A percentile compares a stretch with the other conserved stretches of the same genome.
Conservation (phyloP, 495 filamentous ascomycete genomes). For the Massariosphaeria phaeospora region DNA sequence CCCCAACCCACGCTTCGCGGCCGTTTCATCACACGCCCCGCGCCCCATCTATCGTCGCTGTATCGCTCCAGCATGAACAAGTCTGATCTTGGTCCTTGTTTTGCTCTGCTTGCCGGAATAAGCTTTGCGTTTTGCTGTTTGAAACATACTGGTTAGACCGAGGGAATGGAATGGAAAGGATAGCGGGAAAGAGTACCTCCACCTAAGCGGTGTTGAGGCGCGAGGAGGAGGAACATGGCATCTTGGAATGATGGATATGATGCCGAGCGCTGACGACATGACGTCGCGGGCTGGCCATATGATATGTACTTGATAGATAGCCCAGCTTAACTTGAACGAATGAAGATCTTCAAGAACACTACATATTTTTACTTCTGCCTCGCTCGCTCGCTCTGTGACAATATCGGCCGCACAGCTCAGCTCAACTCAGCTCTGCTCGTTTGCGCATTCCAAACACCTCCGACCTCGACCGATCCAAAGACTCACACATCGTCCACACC, state of each 20-base stretch:
- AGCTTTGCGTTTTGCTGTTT: slow-evolving; percentile 26
- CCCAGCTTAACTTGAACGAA: too few relatives aligned
- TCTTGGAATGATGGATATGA: background rate
- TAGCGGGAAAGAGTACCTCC: slow-evolving; percentile 7
- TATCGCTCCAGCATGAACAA: slow-evolving; percentile 28
- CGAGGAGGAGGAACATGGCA: background rate
- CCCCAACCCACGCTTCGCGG: slow-evolving; percentile 5
- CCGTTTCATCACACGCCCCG: slow-evolving; percentile 19
- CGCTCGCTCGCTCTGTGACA: too few relatives aligned
- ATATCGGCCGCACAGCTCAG: too few relatives aligned
- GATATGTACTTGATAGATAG: too few relatives aligned
- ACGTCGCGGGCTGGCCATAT: too few relatives aligned
- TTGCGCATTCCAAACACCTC: too few relatives aligned
- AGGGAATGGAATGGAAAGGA: slow-evolving; percentile 12
- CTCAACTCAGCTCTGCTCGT: too few relatives aligned
- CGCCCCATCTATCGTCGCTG: background rate
- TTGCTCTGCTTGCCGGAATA: slow-evolving; percentile 22
- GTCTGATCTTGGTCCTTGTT: slow-evolving; percentile 23
- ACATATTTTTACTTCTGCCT: too few relatives aligned
- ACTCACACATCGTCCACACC: background rate
- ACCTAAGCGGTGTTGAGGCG: slow-evolving; percentile 22
- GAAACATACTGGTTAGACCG: slow-evolving; percentile 18
- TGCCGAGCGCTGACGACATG: too few relatives aligned
- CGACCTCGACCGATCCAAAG: too few relatives aligned
- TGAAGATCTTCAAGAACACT: too few relatives aligned